Conservation (phyloP, 1,284 basidiomycete genomes). For the Apiotrichum domesticum region DNA sequence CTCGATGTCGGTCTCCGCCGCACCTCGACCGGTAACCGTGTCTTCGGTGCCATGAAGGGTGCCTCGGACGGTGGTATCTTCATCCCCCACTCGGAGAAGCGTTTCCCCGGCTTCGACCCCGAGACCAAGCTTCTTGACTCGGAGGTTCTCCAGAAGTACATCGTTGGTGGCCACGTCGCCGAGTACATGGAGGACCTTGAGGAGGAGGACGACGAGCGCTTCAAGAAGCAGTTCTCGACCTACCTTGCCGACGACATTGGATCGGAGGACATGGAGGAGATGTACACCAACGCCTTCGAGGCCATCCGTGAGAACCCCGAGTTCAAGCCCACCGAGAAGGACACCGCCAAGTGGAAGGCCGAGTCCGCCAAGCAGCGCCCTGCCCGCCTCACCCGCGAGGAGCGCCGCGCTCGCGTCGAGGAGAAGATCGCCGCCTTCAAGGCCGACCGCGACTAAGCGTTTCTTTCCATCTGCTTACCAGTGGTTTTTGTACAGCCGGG, state of each 20-base stretch:
- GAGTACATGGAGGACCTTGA: conserved; percentile 99
- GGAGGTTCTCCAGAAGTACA: conserved; percentile 95
- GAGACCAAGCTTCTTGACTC: conserved; percentile 92
- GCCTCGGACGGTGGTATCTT: conserved; percentile 97
- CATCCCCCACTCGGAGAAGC: conserved; percentile 96
- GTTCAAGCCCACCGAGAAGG: conserved; percentile 88
- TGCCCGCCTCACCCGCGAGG: conserved; percentile 65
- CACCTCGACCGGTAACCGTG: conserved; percentile 94
- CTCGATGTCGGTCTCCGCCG: conserved; percentile 98
- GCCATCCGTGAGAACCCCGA: conserved; percentile 92
- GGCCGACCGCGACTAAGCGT: conserved; percentile 47
- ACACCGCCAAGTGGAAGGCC: conserved; percentile 78
- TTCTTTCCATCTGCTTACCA: conserved; percentile 14
- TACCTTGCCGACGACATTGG: conserved; percentile 95
- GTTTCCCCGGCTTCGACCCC: conserved; percentile 96
- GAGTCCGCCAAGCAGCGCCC: conserved; percentile 72
- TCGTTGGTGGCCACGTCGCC: conserved; percentile 94
- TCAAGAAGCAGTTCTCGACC: conserved; percentile 96
- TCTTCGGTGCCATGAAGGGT: conserved; percentile 99
- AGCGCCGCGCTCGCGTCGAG: conserved; percentile 72
- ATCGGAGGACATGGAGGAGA: conserved; percentile 96
- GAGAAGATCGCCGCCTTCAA: conserved; percentile 80
- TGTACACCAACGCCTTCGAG: conserved; percentile 82
- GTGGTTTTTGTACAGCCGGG: conserved; percentile 1
- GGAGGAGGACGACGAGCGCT: conserved; percentile 99